Evolutionary conservation across 768 basidiomycete species (phyloP), one percentile per base, ranked within the genome.

Genomic region (Rhodotorula babjevae): DNA sequence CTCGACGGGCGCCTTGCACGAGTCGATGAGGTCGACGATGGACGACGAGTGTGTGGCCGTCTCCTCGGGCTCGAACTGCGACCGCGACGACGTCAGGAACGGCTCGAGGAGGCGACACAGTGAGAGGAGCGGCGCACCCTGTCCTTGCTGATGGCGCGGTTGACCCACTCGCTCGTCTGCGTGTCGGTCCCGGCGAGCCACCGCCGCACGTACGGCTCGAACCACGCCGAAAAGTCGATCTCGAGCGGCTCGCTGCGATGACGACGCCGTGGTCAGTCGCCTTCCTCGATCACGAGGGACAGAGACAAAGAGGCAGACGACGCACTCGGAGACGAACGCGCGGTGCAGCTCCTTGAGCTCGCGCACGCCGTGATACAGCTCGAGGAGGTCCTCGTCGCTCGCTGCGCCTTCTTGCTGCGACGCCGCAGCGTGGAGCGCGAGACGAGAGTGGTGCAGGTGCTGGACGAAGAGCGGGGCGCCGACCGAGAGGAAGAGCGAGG

Each of bases 11-110:
- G 91, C 93, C 63, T 91, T 87, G 66, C 98, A 84, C 6, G 93
- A 96, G 73, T 93, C 93, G 78, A 98, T 97, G 2, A 99, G 84
- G 81, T 99, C 96, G 33, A 93, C 88, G 66, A 99, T 94, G 0
- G 95, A 98, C n/a, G 94, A 93, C 77, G 92, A 95, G 78, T 94
- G 91, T 0, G 90, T 90, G 1, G 70, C 81, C 6, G 63, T 91
- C 87, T 19, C 90, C 85, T 82, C 93, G 86, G 67, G 91, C 85
- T 83, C 93, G 68, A 82, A 82, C 81, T 81, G 69, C 12, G 4
- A 0, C 7, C 6, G 57, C 36, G 14, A 25, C 4, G 25, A 57
- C 14, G 36, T 25, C 36, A 42, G 58, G 36, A 2, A 0, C 8
- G 11, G 58, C n/a, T 16, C 14, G n/a, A 6, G 2, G 23, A 18